phyloP scores from a whole-genome alignment of 306 rosid species.

The Amphicarpaea edgeworthii region DNA sequence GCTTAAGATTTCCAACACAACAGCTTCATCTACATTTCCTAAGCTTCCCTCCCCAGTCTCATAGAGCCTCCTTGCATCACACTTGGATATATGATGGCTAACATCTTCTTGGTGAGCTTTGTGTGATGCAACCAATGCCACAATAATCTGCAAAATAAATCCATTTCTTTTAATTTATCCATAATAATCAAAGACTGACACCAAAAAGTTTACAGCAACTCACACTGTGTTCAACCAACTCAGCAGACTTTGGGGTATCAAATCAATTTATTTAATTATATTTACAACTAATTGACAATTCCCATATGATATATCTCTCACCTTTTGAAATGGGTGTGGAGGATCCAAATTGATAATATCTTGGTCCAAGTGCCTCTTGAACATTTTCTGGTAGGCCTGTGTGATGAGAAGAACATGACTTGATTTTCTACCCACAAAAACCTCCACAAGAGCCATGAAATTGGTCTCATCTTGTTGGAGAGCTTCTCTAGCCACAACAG shows the following conservation, averaged over 20 bases:
- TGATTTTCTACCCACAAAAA: constrained; percentile 74
- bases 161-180: not conserved
- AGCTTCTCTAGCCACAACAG: constrained; percentile 59
- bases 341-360: constrained; percentile 75
- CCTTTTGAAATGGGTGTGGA: constrained; percentile 78
- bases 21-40: constrained; percentile 62
- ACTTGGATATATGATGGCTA: constrained; percentile 69
- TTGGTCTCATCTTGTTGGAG: constrained; percentile 56
- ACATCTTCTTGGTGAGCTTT: constrained; percentile 73
- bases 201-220: too few relatives aligned
- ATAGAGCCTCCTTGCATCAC: constrained; percentile 79
- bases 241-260: too few relatives aligned
- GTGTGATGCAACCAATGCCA: constrained; percentile 79
- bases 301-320: constrained; percentile 20
- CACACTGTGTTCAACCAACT: too few relatives aligned
- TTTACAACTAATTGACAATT: constrained; percentile 5
- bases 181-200: too few relatives aligned
- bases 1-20: constrained; percentile 71
- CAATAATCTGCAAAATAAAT: constrained; percentile 61
- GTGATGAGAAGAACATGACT: constrained; percentile 68
- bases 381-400: constrained; percentile 67
- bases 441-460: constrained; percentile 67
- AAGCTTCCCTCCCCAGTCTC: constrained; percentile 67
- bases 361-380: constrained; percentile 64
- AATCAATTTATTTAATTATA: constrained; percentile 3